Evolutionary conservation across 306 rosid species (phyloP), one percentile per base, ranked within the genome.

Genomic region (Sicyos baderoa): DNA sequence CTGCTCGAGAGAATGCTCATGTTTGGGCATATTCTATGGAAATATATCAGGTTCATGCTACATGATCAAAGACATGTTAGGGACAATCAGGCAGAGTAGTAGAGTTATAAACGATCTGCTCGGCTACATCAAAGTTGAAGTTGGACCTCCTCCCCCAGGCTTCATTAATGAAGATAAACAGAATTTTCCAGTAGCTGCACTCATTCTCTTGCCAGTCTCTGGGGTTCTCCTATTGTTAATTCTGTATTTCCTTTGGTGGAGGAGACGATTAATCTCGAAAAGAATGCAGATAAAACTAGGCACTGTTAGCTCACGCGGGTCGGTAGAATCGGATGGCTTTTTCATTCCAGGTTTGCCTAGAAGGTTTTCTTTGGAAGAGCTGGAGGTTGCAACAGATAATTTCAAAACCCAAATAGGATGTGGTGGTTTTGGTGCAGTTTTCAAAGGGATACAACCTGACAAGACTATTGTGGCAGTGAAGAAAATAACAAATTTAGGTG

Each of bases 341-440:
- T 78, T 75, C 80, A 89, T 93, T 54, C 95, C 94, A n/a, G 98
- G 98, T 21, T 86, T 93, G 76, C 98, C 98, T 1, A 84, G 67
- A 80, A 83, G 93, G 81, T 89, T 89, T 75, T 84, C 82, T 73
- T 81, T 76, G 71, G 84, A 83, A 76, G 93, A 89, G 52, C 91
- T 89, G 9, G 91, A 86, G 67, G 68, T 62, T 61, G 93, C 96
- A 2, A 93, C 98, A 11, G 91, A 88, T 25, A 75, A 78, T 64
- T 93, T 93, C 63, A 86, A 84, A 82, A 81, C 84, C 72, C 86
- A 78, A 66, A 77, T 93, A n/a, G 98, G 98, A 9, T 81, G 88
- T 27, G 98, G 97, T 54, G 96, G 95, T 48, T 93, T 89, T 74
- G 98, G 95, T 52, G 53, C 82, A 19, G 97, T 93, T 9, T 93